Evolutionary conservation across 345 rosid species (phyloP).

Genomic region (Iberis pinnata): DNA sequence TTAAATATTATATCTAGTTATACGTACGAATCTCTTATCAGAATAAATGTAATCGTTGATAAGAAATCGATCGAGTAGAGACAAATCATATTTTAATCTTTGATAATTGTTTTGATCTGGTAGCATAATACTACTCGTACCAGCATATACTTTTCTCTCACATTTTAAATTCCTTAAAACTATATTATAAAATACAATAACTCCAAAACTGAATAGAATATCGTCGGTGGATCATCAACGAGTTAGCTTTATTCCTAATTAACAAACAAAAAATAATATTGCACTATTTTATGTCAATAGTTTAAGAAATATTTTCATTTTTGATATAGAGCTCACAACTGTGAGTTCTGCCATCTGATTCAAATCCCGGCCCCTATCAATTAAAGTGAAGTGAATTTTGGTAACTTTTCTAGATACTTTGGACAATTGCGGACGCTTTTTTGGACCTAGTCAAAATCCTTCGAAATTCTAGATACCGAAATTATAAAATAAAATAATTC

Average conservation of each 20-base stretch:
- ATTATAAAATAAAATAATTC: too few species aligned
- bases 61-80: slow-evolving; percentile 16
- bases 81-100: slow-evolving; percentile 31
- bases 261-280: not conserved
- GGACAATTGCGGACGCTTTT: too few species aligned
- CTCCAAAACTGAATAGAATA: slow-evolving; percentile 3
- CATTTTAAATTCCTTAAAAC: not conserved
- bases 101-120: slow-evolving; percentile 25
- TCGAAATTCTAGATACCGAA: too few species aligned
- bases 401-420: too few species aligned
- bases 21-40: slow-evolving; percentile 2
- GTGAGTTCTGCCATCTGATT: too few species aligned
- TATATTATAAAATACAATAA: not conserved
- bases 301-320: not conserved
- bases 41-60: not conserved
- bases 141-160: slow-evolving; percentile 16
- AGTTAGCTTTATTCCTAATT: slow-evolving; percentile 8
- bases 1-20: not conserved
- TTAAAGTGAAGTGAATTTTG: too few species aligned
- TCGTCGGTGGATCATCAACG: slow-evolving; percentile 25
- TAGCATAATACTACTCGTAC: slow-evolving; percentile 17
- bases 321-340: too few species aligned
- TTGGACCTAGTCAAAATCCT: too few species aligned
- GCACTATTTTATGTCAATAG: not conserved
- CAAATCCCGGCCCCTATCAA: too few species aligned